Evolutionary conservation across 1,139 yeast species (phyloP).

Genomic region (Yamadazyma blattariae): DNA sequence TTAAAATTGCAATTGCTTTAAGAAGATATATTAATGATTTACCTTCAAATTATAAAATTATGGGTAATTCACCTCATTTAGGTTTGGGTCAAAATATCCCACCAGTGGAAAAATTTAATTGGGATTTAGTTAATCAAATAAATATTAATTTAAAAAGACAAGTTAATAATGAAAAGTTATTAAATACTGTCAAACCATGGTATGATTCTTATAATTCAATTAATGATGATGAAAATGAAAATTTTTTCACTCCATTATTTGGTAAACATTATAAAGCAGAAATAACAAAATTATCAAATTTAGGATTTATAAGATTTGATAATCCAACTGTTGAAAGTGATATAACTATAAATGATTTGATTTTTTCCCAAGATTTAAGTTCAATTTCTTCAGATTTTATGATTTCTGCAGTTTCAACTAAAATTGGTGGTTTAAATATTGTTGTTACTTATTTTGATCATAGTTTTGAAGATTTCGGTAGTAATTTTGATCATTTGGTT

Average conservation of each 20-base stretch:
- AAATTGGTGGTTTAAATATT: constrained; percentile 34
- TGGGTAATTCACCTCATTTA: constrained; percentile 34
- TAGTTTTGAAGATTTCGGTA: constrained; percentile 12
- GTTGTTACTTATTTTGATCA: constrained; percentile 29
- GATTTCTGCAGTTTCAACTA: constrained; percentile 31
- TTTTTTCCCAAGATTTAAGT: constrained; percentile 39
- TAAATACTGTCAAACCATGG: constrained; percentile 23
- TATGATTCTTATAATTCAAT: constrained; percentile 5
- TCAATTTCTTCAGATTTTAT: constrained; percentile 36
- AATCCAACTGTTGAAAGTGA: constrained; percentile 7
- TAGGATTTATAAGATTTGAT: constrained; percentile 33
- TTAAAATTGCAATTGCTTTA: constrained; percentile 33
- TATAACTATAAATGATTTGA: constrained; percentile 29
- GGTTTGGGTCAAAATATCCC: constrained; percentile 31
- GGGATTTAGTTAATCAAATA: constrained; percentile 30
- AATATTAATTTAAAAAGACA: constrained; percentile 19
- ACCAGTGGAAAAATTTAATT: constrained; percentile 30
- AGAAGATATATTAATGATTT: constrained; percentile 22
- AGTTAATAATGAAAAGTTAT: constrained; percentile 21
- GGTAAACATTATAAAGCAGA: constrained; percentile 29
- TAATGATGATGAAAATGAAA: constrained; percentile 16
- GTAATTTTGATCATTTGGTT: constrained; percentile 23
- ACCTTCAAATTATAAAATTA: constrained; percentile 18
- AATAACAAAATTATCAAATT: constrained; percentile 36
- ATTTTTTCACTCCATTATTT: constrained; percentile 21